These are phyloP conservation scores for Solanum aculeatissimum DNA, from an alignment of 305 asterid genomes.

Conservation along the genomic window DNA sequence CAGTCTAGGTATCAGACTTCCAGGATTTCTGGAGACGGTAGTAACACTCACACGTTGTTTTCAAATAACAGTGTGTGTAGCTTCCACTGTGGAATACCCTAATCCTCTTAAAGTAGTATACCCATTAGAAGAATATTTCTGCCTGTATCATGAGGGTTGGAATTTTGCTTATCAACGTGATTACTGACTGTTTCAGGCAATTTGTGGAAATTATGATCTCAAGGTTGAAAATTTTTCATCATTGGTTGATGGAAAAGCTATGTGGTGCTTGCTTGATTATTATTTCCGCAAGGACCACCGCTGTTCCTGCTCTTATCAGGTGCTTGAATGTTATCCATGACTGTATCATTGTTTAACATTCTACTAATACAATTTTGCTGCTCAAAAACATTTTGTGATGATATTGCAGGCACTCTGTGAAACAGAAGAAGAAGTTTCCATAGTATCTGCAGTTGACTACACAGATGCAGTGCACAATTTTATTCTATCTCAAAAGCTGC, in stretches of 20 bases:
- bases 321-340: constrained; percentile 9
- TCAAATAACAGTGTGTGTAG: not conserved
- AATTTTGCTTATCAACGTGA: not conserved
- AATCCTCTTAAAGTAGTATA: not conserved
- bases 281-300: constrained; percentile 78
- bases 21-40: not conserved
- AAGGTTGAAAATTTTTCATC: constrained; percentile 66
- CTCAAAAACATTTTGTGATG: constrained; percentile 8
- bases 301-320: constrained; percentile 59
- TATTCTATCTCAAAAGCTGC: constrained; percentile 82
- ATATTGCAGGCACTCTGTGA: constrained; percentile 40
- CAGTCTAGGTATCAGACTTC: not conserved
- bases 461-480: constrained; percentile 98
- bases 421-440: constrained; percentile 50
- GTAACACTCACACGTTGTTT: not conserved
- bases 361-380: not conserved
- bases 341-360: not conserved
- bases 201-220: constrained; percentile 65
- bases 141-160: not conserved
- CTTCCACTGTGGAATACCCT: not conserved
- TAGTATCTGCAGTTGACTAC: constrained; percentile 82
- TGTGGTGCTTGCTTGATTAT: constrained; percentile 99
- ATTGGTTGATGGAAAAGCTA: constrained; percentile 88
- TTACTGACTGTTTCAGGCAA: constrained; percentile 44
- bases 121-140: not conserved